Conservation (phyloP, 2,329 filamentous ascomycete species). For the Raffaelea arxii region DNA sequence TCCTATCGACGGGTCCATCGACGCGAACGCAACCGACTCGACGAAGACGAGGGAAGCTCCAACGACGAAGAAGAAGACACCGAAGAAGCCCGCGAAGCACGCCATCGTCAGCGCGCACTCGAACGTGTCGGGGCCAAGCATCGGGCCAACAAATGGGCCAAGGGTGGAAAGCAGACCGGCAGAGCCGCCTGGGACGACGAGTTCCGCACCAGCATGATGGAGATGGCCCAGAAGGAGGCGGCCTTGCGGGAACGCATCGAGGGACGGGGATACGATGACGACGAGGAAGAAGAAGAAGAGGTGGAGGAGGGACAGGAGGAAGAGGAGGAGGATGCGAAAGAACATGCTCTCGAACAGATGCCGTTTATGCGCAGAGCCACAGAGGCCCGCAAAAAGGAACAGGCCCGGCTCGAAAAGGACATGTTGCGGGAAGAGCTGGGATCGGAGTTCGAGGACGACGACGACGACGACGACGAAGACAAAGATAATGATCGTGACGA, state of each 20-base stretch:
- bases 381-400: conserved; percentile 65
- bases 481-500: conserved; percentile 9
- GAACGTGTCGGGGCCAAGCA: conserved; percentile 81
- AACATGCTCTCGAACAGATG: conserved; percentile 39
- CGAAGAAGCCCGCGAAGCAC: conserved; percentile 47
- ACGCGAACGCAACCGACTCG: conserved; percentile 52
- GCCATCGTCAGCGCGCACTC: conserved; percentile 67
- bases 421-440: conserved; percentile 38
- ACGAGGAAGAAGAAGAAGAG: conserved; percentile 47
- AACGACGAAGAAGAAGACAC: conserved; percentile 55
- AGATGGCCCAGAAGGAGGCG: conserved; percentile 75
- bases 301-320: conserved; percentile 38
- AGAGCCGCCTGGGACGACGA: conserved; percentile 83
- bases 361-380: conserved; percentile 93
- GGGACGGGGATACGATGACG: conserved; percentile 50
- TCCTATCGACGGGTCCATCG: conserved; percentile 86
- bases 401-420: conserved; percentile 58
- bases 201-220: conserved; percentile 64
- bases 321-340: conserved; percentile 45
- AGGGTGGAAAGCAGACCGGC: conserved; percentile 68
- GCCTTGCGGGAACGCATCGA: conserved; percentile 73
- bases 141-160: conserved; percentile 86
- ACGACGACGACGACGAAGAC: conserved; percentile 1
- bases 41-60: conserved; percentile 45
- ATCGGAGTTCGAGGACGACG: conserved; percentile 24